Conservation (phyloP, 441 rosid genomes). For the Euphorbia schlechtendalii region DNA sequence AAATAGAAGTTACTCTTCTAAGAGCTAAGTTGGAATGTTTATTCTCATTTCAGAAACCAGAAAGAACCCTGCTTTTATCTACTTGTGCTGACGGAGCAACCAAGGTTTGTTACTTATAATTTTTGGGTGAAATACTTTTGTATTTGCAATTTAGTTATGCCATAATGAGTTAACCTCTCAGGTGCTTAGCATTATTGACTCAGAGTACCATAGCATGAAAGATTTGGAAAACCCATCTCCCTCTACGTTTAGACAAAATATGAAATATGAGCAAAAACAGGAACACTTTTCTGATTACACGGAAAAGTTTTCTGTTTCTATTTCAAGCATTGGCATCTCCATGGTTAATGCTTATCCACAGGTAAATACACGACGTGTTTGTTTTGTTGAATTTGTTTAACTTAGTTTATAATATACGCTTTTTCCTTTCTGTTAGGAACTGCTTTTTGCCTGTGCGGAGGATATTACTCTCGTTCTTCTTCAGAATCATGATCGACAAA, state of each 20-base stretch:
- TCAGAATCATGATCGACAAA: constrained; percentile 84
- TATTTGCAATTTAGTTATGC: constrained; percentile 16
- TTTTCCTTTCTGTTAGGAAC: constrained; percentile 48
- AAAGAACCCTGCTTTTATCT: constrained; percentile 70
- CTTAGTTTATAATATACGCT: constrained; percentile 11
- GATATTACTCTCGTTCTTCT: constrained; percentile 51
- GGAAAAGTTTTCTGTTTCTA: constrained; percentile 56
- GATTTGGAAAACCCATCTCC: constrained; percentile 37
- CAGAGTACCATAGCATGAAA: constrained; percentile 62
- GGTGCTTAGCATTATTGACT: constrained; percentile 84
- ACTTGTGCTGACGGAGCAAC: constrained; percentile 83
- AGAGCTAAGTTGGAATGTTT: background rate
- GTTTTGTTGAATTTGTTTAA: constrained; percentile 6
- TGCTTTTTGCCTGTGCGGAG: constrained; percentile 84
- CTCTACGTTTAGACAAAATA: constrained; percentile 33
- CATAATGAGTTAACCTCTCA: constrained; percentile 29
- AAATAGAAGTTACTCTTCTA: background rate
- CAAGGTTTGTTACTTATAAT: constrained; percentile 48
- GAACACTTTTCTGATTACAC: constrained; percentile 47
- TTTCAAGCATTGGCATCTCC: constrained; percentile 74
- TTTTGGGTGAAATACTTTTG: constrained; percentile 15
- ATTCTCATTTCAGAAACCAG: constrained; percentile 64
- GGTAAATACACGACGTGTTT: constrained; percentile 36
- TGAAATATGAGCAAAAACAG: constrained; percentile 46
- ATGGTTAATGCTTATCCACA: constrained; percentile 74